Base-by-base conservation (phyloP, 2,329 filamentous ascomycete genomes). In the Chaetomiaceae sp. region DNA sequence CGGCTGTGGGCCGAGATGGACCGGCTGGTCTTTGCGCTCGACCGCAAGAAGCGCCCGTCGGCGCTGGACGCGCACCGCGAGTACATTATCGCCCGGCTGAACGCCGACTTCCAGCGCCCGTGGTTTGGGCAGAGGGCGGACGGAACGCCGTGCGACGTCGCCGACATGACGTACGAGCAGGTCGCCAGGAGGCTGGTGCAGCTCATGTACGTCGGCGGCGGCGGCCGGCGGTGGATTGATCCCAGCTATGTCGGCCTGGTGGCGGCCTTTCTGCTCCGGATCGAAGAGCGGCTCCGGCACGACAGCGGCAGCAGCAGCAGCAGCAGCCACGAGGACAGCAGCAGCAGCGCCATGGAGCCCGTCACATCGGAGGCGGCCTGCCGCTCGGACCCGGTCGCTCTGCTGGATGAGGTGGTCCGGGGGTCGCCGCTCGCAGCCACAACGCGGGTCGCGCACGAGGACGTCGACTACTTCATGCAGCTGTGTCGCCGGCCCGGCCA, bases 1-100 rank as follows among this genome's bases (percentile, higher is more conserved):
- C 77, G 83, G 52, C 95, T 99, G 78, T 99, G 92, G 92, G 85
- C 89, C 39, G 92, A 99, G 74, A 95, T 99, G 89, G 92, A 97
- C 67, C 82, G 94, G 73, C 96, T 97, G 65, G 97, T 99, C 77
- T 87, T 84, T 66, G 76, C n/a, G n/a, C n/a, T 97, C 44, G 3
- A 6, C 1, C 90, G 95, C 72, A 96, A 95, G 76, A 89, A n/a
- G n/a, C n/a, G n/a, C 91, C 65, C 95, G 96, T 78, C 85, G 90
- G 38, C 77, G n/a, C 95, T 19, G 80, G 87, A 1, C 89, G 92
- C 72, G 75, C 85, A 88, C 67, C 85, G 88, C 48, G 84, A 89
- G 39, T 87, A 95, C 73, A 95, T 95, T 69, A 95, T 96, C 73
- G 86, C 90, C 77, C 91, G 91, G 70, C 82, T 96, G 62, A 96